A percentile compares a stretch with the other conserved stretches of the same genome.
Conservation (phyloP, 257 asterid genomes). For the Eucommia ulmoides region DNA sequence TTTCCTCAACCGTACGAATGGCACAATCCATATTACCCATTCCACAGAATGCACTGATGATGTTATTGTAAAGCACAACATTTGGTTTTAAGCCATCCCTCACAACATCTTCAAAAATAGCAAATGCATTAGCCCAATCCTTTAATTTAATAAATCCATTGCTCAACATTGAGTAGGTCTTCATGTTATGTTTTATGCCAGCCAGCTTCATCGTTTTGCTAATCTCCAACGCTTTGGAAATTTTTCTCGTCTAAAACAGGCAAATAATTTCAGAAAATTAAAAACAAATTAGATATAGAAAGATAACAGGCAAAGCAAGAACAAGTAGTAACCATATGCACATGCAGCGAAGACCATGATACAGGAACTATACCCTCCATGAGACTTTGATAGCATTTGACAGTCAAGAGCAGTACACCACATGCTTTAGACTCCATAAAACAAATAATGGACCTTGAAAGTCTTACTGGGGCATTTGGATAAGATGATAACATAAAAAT, state of each 20-base stretch:
- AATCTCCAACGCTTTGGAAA: constrained; percentile 76
- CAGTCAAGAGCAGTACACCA: too few species aligned
- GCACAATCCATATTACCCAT: constrained; percentile 96
- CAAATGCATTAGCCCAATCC: constrained; percentile 97
- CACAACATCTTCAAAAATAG: constrained; percentile 81
- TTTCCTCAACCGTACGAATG: constrained; percentile 67
- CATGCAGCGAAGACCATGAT: neutral
- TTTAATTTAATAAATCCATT: constrained; percentile 75
- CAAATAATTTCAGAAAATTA: too few species aligned
- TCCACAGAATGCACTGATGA: constrained; percentile 81
- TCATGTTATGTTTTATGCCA: constrained; percentile 77
- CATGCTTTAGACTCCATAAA: too few species aligned
- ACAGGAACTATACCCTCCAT: too few species aligned
- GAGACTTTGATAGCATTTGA: too few species aligned
- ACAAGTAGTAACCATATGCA: neutral
- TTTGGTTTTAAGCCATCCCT: constrained; percentile 80
- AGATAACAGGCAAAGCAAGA: constrained; percentile 2
- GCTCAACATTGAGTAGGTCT: constrained; percentile 93
- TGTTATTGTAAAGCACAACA: constrained; percentile 77
- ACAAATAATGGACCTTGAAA: too few species aligned
- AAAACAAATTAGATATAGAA: constrained; percentile 5
- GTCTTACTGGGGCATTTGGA: too few species aligned
- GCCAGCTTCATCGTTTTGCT: constrained; percentile 65
- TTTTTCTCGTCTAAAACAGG: constrained; percentile 65
- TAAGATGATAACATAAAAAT: too few species aligned